Conservation (phyloP, 2,329 filamentous ascomycete species). For the Daldinia eschscholtzii region DNA sequence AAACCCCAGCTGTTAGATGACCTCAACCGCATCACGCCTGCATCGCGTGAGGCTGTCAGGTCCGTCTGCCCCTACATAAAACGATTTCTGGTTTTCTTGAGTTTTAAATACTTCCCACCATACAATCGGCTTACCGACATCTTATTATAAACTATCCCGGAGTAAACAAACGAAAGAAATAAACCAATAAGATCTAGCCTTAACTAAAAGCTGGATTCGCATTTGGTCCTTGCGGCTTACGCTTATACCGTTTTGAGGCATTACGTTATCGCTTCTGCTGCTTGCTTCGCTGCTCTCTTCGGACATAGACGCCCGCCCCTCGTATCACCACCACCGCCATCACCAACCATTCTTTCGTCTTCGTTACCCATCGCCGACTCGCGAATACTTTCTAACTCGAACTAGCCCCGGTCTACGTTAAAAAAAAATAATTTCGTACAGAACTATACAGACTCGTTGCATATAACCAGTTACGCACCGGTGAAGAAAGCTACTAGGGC, state of each 20-base stretch:
- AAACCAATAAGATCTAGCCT: conserved; percentile 7
- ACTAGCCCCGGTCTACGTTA: background rate
- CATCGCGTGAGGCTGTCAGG: conserved; percentile 25
- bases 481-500: background rate
- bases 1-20: conserved; percentile 21
- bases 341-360: background rate
- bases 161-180: background rate
- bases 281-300: background rate
- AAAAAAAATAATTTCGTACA: background rate
- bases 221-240: background rate
- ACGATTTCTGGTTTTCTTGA: background rate
- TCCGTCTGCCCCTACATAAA: conserved; percentile 6
- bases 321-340: background rate
- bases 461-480: background rate
- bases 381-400: background rate
- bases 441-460: background rate
- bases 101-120: background rate
- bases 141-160: background rate
- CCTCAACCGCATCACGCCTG: conserved; percentile 33
- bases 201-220: background rate
- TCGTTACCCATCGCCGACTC: background rate
- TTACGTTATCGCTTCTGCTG: conserved; percentile 8
- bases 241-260: background rate
- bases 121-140: conserved; percentile 2
- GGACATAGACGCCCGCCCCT: conserved; percentile 4